Conservation (phyloP, 2,329 filamentous ascomycete species). For the Cladobotryum protrusum region DNA sequence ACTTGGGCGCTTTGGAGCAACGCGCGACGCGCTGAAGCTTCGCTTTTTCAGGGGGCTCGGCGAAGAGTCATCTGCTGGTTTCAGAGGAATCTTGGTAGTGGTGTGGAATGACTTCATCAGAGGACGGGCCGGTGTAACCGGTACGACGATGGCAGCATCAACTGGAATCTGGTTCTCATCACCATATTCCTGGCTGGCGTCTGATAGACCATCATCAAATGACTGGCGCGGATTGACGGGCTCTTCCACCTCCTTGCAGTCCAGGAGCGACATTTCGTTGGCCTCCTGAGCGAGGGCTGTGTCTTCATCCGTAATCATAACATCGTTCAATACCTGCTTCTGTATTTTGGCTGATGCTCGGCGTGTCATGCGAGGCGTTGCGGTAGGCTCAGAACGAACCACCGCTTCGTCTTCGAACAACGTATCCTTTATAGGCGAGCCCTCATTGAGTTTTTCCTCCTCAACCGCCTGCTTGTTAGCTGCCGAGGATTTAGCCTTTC, state of each 20-base stretch:
- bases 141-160: conserved; percentile 37
- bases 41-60: conserved; percentile 43
- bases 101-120: conserved; percentile 56
- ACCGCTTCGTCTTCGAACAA: conserved; percentile 60
- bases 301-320: conserved; percentile 49
- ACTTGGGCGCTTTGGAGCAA: conserved; percentile 38
- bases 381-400: conserved; percentile 20
- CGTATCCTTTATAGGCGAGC: conserved; percentile 37
- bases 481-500: not conserved
- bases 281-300: conserved; percentile 52
- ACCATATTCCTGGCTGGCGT: conserved; percentile 59
- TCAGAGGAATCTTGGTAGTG: conserved; percentile 70
- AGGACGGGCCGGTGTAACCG: conserved; percentile 49
- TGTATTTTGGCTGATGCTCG: conserved; percentile 9
- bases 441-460: conserved; percentile 11
- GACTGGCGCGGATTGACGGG: conserved; percentile 22
- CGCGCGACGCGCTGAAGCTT: conserved; percentile 44
- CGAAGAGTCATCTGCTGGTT: conserved; percentile 56
- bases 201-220: conserved; percentile 48
- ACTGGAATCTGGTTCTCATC: conserved; percentile 59
- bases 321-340: conserved; percentile 38
- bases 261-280: conserved; percentile 53
- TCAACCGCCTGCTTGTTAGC: not conserved
- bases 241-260: conserved; percentile 35
- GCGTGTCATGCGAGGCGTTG: not conserved